Percentiles rank a stretch among this genome's conserved stretches.
These are phyloP conservation scores for Quercus lobata DNA, from an alignment of 331 rosid genomes.

Conservation along the genomic window DNA sequence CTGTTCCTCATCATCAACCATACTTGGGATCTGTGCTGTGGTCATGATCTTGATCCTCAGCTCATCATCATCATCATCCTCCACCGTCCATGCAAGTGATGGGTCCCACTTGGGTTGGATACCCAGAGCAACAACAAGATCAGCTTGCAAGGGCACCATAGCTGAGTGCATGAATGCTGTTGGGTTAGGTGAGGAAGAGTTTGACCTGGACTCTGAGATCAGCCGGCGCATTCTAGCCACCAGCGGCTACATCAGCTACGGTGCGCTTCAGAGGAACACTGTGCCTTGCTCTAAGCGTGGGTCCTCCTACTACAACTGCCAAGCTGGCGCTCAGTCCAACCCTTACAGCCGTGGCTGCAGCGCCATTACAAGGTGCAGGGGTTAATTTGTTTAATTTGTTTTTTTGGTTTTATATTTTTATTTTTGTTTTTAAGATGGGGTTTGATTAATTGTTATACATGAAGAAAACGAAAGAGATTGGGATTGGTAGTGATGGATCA, in stretches of 20 bases:
- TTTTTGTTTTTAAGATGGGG: background rate
- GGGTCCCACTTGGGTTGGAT: conserved; percentile 46
- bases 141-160: conserved; percentile 55
- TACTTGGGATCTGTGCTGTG: conserved; percentile 54
- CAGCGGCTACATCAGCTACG: conserved; percentile 75
- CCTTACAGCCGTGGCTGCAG: conserved; percentile 87
- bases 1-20: conserved; percentile 14
- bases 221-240: conserved; percentile 88
- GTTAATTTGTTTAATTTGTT: conserved; percentile 50
- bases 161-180: conserved; percentile 44
- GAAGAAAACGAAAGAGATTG: conserved; percentile 6
- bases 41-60: conserved; percentile 12
- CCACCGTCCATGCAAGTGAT: conserved; percentile 39
- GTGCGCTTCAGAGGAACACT: conserved; percentile 83
- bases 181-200: conserved; percentile 37
- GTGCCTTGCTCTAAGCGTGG: conserved; percentile 95
- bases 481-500: conserved; percentile 18
- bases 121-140: conserved; percentile 13
- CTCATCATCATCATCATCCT: conserved; percentile 12
- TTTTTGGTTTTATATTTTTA: background rate
- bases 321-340: conserved; percentile 73
- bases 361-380: conserved; percentile 81
- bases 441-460: conserved; percentile 48
- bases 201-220: conserved; percentile 71
- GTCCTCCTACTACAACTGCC: conserved; percentile 84